Percentiles rank a stretch among this genome's conserved stretches.
Conservation (phyloP, 768 basidiomycete genomes). For the Sporobolomyces phaffii region DNA sequence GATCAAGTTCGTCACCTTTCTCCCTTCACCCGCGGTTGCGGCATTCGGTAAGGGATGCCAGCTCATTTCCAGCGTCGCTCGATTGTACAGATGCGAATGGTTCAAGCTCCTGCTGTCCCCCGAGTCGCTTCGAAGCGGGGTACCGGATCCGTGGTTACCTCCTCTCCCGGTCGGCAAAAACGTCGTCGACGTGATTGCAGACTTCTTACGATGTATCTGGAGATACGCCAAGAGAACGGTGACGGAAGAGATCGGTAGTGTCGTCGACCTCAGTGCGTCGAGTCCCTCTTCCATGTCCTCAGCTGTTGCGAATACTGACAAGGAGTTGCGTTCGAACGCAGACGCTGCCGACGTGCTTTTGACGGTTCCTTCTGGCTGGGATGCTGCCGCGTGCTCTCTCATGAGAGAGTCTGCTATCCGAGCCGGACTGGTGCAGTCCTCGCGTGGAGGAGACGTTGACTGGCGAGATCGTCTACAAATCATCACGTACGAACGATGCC, state of each 20-base stretch:
- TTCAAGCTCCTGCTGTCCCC: conserved; percentile 87
- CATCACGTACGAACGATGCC: conserved; percentile 56
- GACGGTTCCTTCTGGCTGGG: conserved; percentile 87
- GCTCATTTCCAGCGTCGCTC: no score
- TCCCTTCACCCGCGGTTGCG: background rate
- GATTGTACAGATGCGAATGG: conserved; percentile 45
- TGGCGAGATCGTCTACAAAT: conserved; percentile 79
- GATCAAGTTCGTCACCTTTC: conserved; percentile 51
- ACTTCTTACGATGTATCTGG: conserved; percentile 77
- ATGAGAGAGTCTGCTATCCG: conserved; percentile 79
- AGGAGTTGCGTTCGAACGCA: conserved; percentile 43
- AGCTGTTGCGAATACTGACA: background rate
- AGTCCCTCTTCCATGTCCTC: background rate
- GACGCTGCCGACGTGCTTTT: conserved; percentile 78
- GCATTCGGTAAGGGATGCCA: no score
- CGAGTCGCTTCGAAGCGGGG: conserved; percentile 63
- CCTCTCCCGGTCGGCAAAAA: conserved; percentile 71
- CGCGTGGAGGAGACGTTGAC: conserved; percentile 61
- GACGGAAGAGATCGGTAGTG: conserved; percentile 75
- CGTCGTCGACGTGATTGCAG: conserved; percentile 71
- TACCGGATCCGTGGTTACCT: conserved; percentile 71
- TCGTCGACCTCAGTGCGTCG: conserved; percentile 71
- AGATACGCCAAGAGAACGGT: conserved; percentile 80
- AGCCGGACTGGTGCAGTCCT: conserved; percentile 70
- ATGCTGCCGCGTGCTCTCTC: conserved; percentile 72